These are phyloP conservation scores for Colletotrichum tropicicola DNA, from an alignment of 2,329 filamentous ascomycete genomes.

Conservation along the genomic window DNA sequence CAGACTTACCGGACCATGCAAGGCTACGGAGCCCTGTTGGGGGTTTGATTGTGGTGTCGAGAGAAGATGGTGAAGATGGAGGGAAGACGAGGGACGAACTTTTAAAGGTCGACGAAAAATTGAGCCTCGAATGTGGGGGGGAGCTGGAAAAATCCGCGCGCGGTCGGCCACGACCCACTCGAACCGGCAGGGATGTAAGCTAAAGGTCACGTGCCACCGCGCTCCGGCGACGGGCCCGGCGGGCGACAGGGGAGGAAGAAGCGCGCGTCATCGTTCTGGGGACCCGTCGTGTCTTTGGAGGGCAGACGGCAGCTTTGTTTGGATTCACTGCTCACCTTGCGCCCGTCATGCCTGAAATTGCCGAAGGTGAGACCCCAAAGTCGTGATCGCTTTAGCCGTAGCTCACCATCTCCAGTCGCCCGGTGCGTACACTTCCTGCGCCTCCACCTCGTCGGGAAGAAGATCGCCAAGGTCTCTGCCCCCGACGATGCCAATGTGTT, in stretches of 20 bases:
- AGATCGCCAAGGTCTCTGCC: slow-evolving; percentile 74
- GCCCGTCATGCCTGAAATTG: slow-evolving; percentile 69
- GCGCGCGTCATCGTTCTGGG: neutral
- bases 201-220: slow-evolving; percentile 39
- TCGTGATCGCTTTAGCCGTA: neutral
- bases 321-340: neutral
- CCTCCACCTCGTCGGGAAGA: slow-evolving; percentile 85
- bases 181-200: slow-evolving; percentile 13
- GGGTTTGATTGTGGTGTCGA: slow-evolving; percentile 20
- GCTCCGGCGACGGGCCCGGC: neutral
- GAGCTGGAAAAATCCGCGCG: slow-evolving; percentile 30
- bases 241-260: neutral
- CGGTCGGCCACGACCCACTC: slow-evolving; percentile 29
- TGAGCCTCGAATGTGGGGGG: slow-evolving; percentile 29
- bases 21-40: slow-evolving; percentile 17
- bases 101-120: slow-evolving; percentile 32
- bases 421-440: slow-evolving; percentile 87
- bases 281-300: too few species aligned
- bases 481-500: slow-evolving; percentile 87
- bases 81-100: slow-evolving; percentile 31
- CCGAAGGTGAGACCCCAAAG: slow-evolving; percentile 55
- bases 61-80: slow-evolving; percentile 19
- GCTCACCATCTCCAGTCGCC: slow-evolving; percentile 64
- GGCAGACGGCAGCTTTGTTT: too few species aligned
- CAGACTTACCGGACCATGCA: slow-evolving; percentile 36